A percentile compares a stretch with the other conserved stretches of the same genome.
Conservation (phyloP, 2,329 filamentous ascomycete genomes). For the Anisogramma anomala region DNA sequence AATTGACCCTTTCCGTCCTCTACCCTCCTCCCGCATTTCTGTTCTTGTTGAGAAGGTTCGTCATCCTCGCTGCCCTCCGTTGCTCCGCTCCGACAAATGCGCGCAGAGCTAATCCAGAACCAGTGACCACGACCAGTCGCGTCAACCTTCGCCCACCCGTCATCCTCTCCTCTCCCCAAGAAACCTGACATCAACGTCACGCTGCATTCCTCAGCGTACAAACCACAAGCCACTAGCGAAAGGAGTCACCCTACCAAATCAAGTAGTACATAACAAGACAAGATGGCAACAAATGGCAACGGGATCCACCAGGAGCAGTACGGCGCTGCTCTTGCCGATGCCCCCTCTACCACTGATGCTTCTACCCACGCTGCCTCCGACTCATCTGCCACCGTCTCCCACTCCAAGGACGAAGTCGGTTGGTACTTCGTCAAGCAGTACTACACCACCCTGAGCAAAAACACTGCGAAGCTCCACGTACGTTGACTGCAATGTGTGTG, state of each 20-base stretch:
- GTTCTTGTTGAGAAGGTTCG: neutral
- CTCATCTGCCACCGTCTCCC: slow-evolving; percentile 31
- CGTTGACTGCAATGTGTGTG: slow-evolving; percentile 19
- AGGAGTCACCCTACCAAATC: neutral
- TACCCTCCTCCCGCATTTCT: too few species aligned
- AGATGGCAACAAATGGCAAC: slow-evolving; percentile 49
- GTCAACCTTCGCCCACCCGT: neutral
- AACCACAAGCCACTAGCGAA: neutral
- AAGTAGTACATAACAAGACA: slow-evolving; percentile 18
- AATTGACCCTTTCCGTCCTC: too few species aligned
- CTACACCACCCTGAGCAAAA: slow-evolving; percentile 94
- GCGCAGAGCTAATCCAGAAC: neutral
- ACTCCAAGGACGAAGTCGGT: slow-evolving; percentile 84
- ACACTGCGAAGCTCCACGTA: slow-evolving; percentile 81
- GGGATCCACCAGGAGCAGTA: slow-evolving; percentile 34
- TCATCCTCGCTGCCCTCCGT: neutral
- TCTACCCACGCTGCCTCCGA: slow-evolving; percentile 21
- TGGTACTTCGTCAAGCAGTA: slow-evolving; percentile 99
- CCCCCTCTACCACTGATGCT: slow-evolving; percentile 22
- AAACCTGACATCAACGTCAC: neutral
- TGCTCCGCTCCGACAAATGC: neutral
- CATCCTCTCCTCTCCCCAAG: neutral
- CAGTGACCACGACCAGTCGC: neutral
- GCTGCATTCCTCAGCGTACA: neutral
- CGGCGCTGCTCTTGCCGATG: slow-evolving; percentile 23